phyloP scores from a whole-genome alignment of 1,139 yeast genomes.

The Suhomyces atakaporum region DNA sequence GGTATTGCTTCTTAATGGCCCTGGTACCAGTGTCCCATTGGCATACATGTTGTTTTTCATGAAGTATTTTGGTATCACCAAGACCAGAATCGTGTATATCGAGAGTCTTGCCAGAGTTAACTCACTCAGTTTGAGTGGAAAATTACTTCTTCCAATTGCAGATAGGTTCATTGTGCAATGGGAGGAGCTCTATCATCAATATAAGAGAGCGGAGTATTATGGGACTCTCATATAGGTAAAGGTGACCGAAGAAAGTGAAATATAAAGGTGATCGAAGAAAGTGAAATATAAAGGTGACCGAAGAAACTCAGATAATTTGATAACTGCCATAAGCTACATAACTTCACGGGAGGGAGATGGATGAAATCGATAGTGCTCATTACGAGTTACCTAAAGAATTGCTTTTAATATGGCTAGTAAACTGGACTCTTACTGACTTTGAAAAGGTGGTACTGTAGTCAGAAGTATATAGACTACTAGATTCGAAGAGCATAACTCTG shows the following conservation, averaged over 20 bases:
- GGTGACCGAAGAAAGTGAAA: too few relatives aligned
- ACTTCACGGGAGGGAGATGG: too few relatives aligned
- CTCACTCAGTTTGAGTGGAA: slow-evolving; percentile 75
- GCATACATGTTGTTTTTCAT: slow-evolving; percentile 62
- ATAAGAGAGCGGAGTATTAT: slow-evolving; percentile 69
- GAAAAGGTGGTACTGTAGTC: too few relatives aligned
- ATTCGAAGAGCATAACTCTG: too few relatives aligned
- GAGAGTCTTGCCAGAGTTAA: slow-evolving; percentile 89
- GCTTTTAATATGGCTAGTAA: too few relatives aligned
- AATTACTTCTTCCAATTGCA: slow-evolving; percentile 63
- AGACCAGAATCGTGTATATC: slow-evolving; percentile 69
- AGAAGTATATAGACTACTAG: too few relatives aligned
- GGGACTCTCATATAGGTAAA: slow-evolving; percentile 64
- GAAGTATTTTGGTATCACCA: slow-evolving; percentile 52
- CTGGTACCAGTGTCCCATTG: slow-evolving; percentile 86
- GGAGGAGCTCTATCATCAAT: slow-evolving; percentile 59
- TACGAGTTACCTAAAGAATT: too few relatives aligned
- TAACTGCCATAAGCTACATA: too few relatives aligned
- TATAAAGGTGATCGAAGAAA: too few relatives aligned
- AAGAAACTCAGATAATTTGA: neutral
- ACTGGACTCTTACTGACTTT: too few relatives aligned
- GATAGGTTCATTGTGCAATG: slow-evolving; percentile 89
- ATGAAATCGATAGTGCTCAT: too few relatives aligned
- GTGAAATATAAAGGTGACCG: too few relatives aligned
- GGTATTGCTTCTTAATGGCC: slow-evolving; percentile 79